These are phyloP conservation scores for Microcyclosporella mali DNA, from an alignment of 2,329 filamentous ascomycete species.

Conservation along the genomic window DNA sequence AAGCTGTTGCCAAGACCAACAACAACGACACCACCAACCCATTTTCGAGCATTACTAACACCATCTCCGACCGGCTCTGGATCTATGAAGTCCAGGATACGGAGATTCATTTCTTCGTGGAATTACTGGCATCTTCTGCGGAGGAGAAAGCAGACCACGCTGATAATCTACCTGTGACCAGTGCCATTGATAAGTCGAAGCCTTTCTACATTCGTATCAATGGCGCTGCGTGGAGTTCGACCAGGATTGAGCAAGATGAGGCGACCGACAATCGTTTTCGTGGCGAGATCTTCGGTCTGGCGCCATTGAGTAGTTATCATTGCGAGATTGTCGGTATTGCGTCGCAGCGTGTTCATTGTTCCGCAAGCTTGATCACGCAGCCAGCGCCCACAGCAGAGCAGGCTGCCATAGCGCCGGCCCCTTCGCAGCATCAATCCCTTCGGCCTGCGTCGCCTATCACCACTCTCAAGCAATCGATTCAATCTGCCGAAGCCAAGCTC, in stretches of 20 bases:
- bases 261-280: slow-evolving; percentile 54
- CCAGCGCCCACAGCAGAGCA: slow-evolving; percentile 53
- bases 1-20: slow-evolving; percentile 68
- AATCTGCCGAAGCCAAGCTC: slow-evolving; percentile 63
- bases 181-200: slow-evolving; percentile 60
- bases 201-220: slow-evolving; percentile 76
- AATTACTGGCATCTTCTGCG: slow-evolving; percentile 26
- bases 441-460: slow-evolving; percentile 71
- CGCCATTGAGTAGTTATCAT: slow-evolving; percentile 69
- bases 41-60: slow-evolving; percentile 58
- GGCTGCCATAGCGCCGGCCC: slow-evolving; percentile 45
- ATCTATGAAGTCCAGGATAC: slow-evolving; percentile 73
- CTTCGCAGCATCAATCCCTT: slow-evolving; percentile 57
- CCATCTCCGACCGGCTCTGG: slow-evolving; percentile 64
- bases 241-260: slow-evolving; percentile 50
- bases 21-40: slow-evolving; percentile 59
- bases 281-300: slow-evolving; percentile 61
- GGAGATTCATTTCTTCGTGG: slow-evolving; percentile 61
- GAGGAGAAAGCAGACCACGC: slow-evolving; percentile 26
- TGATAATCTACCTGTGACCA: slow-evolving; percentile 33
- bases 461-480: slow-evolving; percentile 70
- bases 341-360: slow-evolving; percentile 62
- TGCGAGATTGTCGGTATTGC: slow-evolving; percentile 68
- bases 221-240: slow-evolving; percentile 72
- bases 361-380: slow-evolving; percentile 65